phyloP scores from a whole-genome alignment of 2,329 filamentous ascomycete species.

The Pseudocercospora crystallina region DNA sequence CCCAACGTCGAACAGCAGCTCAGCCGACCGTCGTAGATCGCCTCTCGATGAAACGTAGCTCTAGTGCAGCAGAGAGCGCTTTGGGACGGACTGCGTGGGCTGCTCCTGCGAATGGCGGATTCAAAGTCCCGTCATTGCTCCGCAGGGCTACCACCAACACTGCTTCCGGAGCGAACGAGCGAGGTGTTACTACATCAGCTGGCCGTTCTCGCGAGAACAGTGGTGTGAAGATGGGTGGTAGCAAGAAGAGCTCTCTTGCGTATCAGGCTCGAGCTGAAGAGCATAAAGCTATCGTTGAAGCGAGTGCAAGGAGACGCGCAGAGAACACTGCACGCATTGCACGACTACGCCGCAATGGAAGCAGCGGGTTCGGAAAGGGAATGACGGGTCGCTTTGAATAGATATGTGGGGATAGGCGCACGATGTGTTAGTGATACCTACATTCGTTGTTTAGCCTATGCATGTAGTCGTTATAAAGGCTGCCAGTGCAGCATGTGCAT shows the following conservation, averaged over 20 bases:
- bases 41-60: slow-evolving; percentile 60
- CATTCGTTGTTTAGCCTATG: too few relatives aligned
- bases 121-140: slow-evolving; percentile 70
- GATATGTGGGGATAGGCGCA: not conserved
- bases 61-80: slow-evolving; percentile 24
- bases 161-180: slow-evolving; percentile 31
- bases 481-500: too few relatives aligned
- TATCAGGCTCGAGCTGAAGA: slow-evolving; percentile 61
- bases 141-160: slow-evolving; percentile 66
- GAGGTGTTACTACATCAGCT: slow-evolving; percentile 39
- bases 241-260: slow-evolving; percentile 61
- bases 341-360: slow-evolving; percentile 40
- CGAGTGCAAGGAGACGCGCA: slow-evolving; percentile 52
- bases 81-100: slow-evolving; percentile 38
- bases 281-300: slow-evolving; percentile 51
- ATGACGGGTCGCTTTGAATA: slow-evolving; percentile 46
- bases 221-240: slow-evolving; percentile 48
- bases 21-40: slow-evolving; percentile 65
- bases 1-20: slow-evolving; percentile 39
- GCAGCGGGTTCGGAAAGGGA: slow-evolving; percentile 38
- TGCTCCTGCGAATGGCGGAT: slow-evolving; percentile 45
- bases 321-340: slow-evolving; percentile 49
- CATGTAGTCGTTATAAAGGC: too few relatives aligned
- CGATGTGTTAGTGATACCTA: too few relatives aligned
- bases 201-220: slow-evolving; percentile 31